These are phyloP conservation scores for Aspergillus cejpii DNA, from an alignment of 2,329 filamentous ascomycete species.

Conservation along the genomic window DNA sequence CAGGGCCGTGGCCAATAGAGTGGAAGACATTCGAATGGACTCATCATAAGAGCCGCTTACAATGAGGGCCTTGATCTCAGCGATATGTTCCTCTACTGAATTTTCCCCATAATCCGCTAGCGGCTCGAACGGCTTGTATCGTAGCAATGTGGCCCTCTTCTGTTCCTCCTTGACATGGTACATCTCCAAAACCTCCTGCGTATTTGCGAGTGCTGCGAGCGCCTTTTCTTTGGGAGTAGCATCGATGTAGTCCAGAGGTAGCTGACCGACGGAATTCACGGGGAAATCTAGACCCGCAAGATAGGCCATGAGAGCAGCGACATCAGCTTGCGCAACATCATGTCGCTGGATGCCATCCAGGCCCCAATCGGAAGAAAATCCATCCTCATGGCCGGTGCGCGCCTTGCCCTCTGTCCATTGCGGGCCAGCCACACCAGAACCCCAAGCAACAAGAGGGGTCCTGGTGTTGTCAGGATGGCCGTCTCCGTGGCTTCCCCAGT, in stretches of 20 bases:
- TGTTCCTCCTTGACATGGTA: constrained; percentile 87
- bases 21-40: constrained; percentile 70
- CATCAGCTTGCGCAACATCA: constrained; percentile 88
- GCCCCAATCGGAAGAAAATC: constrained; percentile 81
- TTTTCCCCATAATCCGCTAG: constrained; percentile 56
- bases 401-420: constrained; percentile 48
- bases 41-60: constrained; percentile 59
- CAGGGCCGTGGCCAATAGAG: constrained; percentile 68
- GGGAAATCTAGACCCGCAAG: constrained; percentile 82
- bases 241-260: constrained; percentile 76
- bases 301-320: constrained; percentile 93
- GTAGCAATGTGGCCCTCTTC: constrained; percentile 68
- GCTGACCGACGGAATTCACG: constrained; percentile 89
- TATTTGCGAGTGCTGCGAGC: constrained; percentile 74
- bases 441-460: constrained; percentile 89
- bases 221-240: constrained; percentile 70
- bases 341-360: constrained; percentile 74
- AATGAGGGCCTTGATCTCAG: constrained; percentile 63
- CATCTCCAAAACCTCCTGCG: constrained; percentile 85
- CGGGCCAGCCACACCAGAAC: constrained; percentile 78
- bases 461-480: constrained; percentile 95
- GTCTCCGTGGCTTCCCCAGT: constrained; percentile 98
- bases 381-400: constrained; percentile 78
- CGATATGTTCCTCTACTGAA: constrained; percentile 60
- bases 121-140: constrained; percentile 67